These are phyloP conservation scores for Populus deltoides DNA, from an alignment of 345 rosid genomes.

Conservation along the genomic window DNA sequence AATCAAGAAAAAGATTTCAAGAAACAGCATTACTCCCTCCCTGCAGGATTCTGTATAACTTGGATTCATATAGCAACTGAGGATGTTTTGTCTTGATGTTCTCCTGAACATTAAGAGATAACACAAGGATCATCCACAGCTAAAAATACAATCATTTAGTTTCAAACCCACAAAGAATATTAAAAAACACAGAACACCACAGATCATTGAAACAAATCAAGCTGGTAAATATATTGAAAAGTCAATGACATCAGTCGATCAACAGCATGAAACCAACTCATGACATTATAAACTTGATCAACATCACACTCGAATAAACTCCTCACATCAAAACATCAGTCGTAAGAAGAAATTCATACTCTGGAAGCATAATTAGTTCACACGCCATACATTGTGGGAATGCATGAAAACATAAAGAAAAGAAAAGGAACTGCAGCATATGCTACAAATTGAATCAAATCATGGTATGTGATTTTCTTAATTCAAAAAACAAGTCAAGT, in stretches of 20 bases:
- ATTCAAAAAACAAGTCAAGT: too few species aligned
- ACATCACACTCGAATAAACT: too few species aligned
- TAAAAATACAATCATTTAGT: background rate
- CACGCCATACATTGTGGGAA: background rate
- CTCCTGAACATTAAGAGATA: slow-evolving; percentile 50
- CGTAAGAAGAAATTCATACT: background rate
- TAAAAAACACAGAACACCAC: background rate
- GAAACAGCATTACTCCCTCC: slow-evolving; percentile 74
- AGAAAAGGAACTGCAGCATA: too few species aligned
- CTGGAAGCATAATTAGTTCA: too few species aligned
- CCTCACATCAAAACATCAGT: too few species aligned
- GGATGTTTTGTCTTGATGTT: slow-evolving; percentile 93
- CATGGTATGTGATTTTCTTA: too few species aligned
- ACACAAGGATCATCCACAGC: slow-evolving; percentile 1
- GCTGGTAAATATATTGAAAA: background rate
- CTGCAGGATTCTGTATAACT: slow-evolving; percentile 85
- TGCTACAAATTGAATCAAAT: too few species aligned
- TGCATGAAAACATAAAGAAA: too few species aligned
- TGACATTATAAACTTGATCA: too few species aligned
- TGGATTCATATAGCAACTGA: slow-evolving; percentile 82
- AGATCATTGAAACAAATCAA: background rate
- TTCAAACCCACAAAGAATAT: background rate
- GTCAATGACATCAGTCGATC: background rate
- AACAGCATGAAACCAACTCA: too few species aligned
- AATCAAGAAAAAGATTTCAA: background rate